phyloP scores from a whole-genome alignment of 2,329 filamentous ascomycete species.

The Aurifilum marmelostoma region DNA sequence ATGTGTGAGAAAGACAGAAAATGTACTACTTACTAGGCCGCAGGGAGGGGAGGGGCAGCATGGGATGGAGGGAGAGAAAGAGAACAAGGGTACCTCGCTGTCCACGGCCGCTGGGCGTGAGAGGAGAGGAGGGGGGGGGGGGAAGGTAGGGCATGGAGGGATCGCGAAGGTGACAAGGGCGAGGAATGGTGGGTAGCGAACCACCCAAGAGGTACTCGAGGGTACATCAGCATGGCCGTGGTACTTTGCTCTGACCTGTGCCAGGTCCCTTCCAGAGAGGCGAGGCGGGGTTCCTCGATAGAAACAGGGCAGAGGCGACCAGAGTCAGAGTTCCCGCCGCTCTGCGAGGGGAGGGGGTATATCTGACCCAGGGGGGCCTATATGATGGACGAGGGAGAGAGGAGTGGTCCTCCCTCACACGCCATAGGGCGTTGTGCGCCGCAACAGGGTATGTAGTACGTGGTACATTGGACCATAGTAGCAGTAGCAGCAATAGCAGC shows the following conservation, averaged over 20 bases:
- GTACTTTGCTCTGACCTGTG: slow-evolving; percentile 23
- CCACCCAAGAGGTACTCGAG: slow-evolving; percentile 18
- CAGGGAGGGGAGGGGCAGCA: slow-evolving; percentile 17
- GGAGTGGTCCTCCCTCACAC: slow-evolving; percentile 32
- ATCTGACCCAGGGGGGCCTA: slow-evolving; percentile 36
- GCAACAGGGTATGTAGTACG: slow-evolving; percentile 8
- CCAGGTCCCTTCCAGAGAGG: slow-evolving; percentile 16
- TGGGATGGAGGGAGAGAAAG: slow-evolving; percentile 8
- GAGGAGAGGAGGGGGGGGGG: background rate
- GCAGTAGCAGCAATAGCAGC: slow-evolving; percentile 10
- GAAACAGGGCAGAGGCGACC: slow-evolving; percentile 29
- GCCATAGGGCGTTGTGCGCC: slow-evolving; percentile 34
- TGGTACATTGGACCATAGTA: slow-evolving; percentile 13
- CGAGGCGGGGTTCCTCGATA: slow-evolving; percentile 28
- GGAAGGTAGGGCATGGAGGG: slow-evolving; percentile 7
- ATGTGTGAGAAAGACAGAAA: background rate
- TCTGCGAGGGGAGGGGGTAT: slow-evolving; percentile 35
- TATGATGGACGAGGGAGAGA: slow-evolving; percentile 34
- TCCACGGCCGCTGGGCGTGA: slow-evolving; percentile 29
- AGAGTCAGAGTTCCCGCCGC: slow-evolving; percentile 28
- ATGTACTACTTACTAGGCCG: slow-evolving; percentile 18
- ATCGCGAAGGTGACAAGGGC: slow-evolving; percentile 21
- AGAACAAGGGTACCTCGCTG: slow-evolving; percentile 28
- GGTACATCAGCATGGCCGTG: slow-evolving; percentile 19
- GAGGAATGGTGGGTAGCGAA: slow-evolving; percentile 12